Evolutionary conservation across 2,329 filamentous ascomycete genomes (phyloP), one percentile per base, ranked within the genome.

Genomic region (Aspergillus fumigatiaffinis): DNA sequence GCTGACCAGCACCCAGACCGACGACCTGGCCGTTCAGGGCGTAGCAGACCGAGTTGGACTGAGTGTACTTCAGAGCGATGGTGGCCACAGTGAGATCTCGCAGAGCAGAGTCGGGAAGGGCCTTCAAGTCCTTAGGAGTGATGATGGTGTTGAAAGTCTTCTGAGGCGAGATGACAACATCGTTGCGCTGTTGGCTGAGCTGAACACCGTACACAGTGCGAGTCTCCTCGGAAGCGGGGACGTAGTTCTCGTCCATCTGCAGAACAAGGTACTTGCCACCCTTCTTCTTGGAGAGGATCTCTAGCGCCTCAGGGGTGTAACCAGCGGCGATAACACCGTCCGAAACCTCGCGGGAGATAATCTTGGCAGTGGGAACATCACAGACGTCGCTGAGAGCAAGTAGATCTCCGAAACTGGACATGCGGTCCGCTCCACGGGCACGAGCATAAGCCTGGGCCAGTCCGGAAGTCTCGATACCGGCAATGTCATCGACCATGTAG

Each of bases 11-110:
- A 64, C 94, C 94, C 55, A 99, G 87, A 64, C 94, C 94, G 67
- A 99, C 84, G 68, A 97, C 84, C 78, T 97, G 94, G 50, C 94
- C 94, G 69, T 96, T 92, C 62, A 91, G 82, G 55, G 94, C 92
- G 73, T 97, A 99, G 84, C 93, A 97, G 63, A 99, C 94, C 26
- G 92, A 97, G 85, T 99, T 99, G 73, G 92, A 96, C 79, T 99
- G 92, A 1, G 94, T 99, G 82, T 96, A 99, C 80, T 99, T 99
- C 68, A 97, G 84, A 35, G 94, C 92, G 71, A 99, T 97, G 55
- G 94, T 99, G 54, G 94, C 94, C 50, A 99, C 89, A 28, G 93
- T 92, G 63, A 99, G 81, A 71, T 99, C 94, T 60, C 93, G 87
- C 60, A 93, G 83, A 53, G 94, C 94, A 55, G 85, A 83, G 69